Evolutionary conservation across 768 basidiomycete species (phyloP).

Genomic region (Russula earlei): DNA sequence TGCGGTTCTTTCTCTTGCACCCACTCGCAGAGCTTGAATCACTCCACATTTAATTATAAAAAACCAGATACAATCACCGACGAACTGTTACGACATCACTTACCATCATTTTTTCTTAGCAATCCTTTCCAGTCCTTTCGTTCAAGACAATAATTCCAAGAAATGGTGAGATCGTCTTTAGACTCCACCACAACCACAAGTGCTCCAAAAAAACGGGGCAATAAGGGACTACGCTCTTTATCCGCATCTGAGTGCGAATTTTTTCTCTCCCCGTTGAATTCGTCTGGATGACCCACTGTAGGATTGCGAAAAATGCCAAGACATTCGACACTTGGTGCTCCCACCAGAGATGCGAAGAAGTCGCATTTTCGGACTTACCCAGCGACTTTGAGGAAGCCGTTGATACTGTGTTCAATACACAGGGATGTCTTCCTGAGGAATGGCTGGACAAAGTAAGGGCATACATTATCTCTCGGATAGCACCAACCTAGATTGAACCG

Average conservation of each 20-base stretch:
- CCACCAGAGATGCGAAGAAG: slow-evolving; percentile 42
- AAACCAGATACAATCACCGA: background rate
- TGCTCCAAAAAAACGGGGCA: background rate
- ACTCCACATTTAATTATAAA: background rate
- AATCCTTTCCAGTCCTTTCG: too few species aligned
- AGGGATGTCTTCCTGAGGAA: slow-evolving; percentile 29
- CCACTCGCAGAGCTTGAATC: slow-evolving; percentile 2
- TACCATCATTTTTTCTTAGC: slow-evolving; percentile 6
- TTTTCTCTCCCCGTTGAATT: background rate
- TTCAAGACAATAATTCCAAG: background rate
- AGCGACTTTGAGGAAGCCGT: slow-evolving; percentile 30
- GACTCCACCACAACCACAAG: slow-evolving; percentile 7
- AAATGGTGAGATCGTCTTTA: slow-evolving; percentile 6
- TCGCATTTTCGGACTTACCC: slow-evolving; percentile 38
- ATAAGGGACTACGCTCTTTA: background rate
- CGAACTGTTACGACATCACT: slow-evolving; percentile 4
- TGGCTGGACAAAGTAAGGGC: slow-evolving; percentile 38
- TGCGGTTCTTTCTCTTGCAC: slow-evolving; percentile 7
- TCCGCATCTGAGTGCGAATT: slow-evolving; percentile 11
- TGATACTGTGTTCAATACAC: slow-evolving; percentile 32
- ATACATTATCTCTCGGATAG: too few species aligned
- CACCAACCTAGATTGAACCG: too few species aligned
- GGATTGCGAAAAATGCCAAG: slow-evolving; percentile 40
- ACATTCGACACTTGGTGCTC: slow-evolving; percentile 45
- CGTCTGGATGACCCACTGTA: slow-evolving; percentile 18